Conservation (phyloP, 257 asterid species). For the Avicennia marina region DNA sequence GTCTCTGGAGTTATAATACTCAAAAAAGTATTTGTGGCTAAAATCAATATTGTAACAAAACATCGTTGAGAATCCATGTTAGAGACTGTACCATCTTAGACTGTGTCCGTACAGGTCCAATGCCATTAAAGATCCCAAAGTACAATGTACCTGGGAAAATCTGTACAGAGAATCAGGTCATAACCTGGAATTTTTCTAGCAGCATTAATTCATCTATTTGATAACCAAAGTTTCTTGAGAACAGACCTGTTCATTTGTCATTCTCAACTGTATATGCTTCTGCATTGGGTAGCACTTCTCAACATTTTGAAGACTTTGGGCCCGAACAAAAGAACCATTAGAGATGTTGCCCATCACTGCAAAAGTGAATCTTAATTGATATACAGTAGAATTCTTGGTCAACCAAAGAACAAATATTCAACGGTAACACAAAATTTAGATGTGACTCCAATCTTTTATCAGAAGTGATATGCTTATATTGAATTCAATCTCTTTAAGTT, state of each 20-base stretch:
- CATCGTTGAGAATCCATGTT: background rate
- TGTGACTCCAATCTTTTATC: background rate
- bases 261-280: slow-evolving; percentile 50
- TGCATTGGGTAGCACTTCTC: slow-evolving; percentile 95
- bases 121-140: slow-evolving; percentile 87
- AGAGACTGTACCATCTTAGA: slow-evolving; percentile 76
- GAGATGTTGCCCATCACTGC: slow-evolving; percentile 57
- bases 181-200: background rate
- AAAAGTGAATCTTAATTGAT: slow-evolving; percentile 17
- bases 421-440: background rate
- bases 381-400: slow-evolving; percentile 7
- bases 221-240: slow-evolving; percentile 4
- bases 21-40: background rate
- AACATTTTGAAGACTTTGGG: slow-evolving; percentile 49
- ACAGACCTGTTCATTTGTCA: slow-evolving; percentile 84
- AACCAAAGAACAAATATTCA: background rate
- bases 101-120: slow-evolving; percentile 84
- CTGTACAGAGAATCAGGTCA: slow-evolving; percentile 37
- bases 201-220: background rate
- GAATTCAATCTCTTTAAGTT: background rate
- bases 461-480: background rate
- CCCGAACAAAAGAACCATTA: slow-evolving; percentile 56
- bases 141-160: slow-evolving; percentile 90
- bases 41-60: slow-evolving; percentile 7
- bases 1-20: background rate